Base-by-base conservation (phyloP, 2,329 filamentous ascomycete genomes). In the Alternaria hordeiaustralica region DNA sequence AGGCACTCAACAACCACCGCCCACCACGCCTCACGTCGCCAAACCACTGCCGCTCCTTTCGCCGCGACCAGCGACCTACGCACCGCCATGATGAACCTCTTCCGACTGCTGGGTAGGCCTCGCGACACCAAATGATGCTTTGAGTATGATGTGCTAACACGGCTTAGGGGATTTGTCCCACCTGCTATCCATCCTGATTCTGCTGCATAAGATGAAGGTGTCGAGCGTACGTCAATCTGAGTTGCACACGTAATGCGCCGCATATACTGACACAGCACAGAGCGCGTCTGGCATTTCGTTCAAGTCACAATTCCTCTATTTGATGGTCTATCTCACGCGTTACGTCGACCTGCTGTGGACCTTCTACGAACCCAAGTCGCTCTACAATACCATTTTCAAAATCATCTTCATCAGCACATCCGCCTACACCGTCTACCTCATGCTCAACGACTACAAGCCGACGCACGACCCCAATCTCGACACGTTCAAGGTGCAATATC, bases 241-340 rank as follows among this genome's bases (percentile, higher is more conserved):
- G 20, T 41, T 51, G 13, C 50, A 23, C 20, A 36, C 21, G 28
- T 51, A 11, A 33, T 44, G 6, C 18, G 13, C 25, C 44, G 58
- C 65, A 58, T 65, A 61, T 41, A 44, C 65, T 46, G 36, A 41
- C 41, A 33, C 10, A n/a, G 12, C 15, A 5, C 62, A 97, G 95
- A 97, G 94, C 86, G 97, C 94, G 80, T 91, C 95, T 45, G 96
- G 96, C 74, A 95, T 99, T 82, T 99, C 96, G 15, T 98, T 99
- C 88, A 99, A 99, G 82, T 97, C 95, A 66, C 96, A 99, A 87
- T 93, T 90, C 55, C 87, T 99, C 61, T 99, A 99, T 83, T 86
- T 98, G 71, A 84, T 97, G 47, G 96, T 99, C 75, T 99, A 99
- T 82, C 80, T 96, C 46, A 97, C 94, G 66, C 89, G 96, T 78